A percentile compares a stretch with the other conserved stretches of the same genome.
phyloP scores from a whole-genome alignment of 1,284 basidiomycete genomes.

The Apiotrichum gracile region DNA sequence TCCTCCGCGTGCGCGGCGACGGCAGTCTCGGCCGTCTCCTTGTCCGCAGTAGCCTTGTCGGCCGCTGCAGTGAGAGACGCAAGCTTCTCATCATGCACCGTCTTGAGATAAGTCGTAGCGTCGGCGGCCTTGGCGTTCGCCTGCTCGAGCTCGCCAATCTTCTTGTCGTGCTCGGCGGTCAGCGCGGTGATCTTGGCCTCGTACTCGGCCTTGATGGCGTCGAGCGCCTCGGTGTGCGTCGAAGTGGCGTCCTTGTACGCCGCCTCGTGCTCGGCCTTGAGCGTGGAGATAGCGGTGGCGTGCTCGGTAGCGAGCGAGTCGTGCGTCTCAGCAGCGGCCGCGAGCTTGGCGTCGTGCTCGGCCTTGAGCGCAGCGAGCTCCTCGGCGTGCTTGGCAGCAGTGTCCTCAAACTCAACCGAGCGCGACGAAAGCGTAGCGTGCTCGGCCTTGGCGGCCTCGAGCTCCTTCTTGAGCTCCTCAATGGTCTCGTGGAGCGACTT shows the following conservation, averaged over 20 bases:
- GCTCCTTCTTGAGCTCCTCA: conserved; percentile 9
- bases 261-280: conserved; percentile 14
- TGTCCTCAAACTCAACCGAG: background rate
- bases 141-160: conserved; percentile 1
- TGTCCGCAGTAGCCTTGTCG: background rate
- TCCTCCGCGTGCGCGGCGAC: conserved; percentile 1
- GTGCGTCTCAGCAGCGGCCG: background rate
- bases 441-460: conserved; percentile 6
- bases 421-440: conserved; percentile 1
- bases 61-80: conserved; percentile 1
- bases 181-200: background rate
- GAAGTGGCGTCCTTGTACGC: conserved; percentile 10
- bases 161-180: conserved; percentile 1
- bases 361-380: conserved; percentile 2
- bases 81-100: conserved; percentile 14
- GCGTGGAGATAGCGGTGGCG: background rate
- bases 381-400: background rate
- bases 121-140: conserved; percentile 19
- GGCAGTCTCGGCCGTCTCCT: conserved; percentile 1
- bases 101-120: conserved; percentile 13
- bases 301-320: background rate
- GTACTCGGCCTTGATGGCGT: conserved; percentile 21
- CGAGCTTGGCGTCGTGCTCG: conserved; percentile 1
- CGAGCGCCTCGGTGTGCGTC: conserved; percentile 23
- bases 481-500: conserved; percentile 16